Base-by-base conservation (phyloP, 441 rosid species). In the Pelargonium fulgidum region DNA sequence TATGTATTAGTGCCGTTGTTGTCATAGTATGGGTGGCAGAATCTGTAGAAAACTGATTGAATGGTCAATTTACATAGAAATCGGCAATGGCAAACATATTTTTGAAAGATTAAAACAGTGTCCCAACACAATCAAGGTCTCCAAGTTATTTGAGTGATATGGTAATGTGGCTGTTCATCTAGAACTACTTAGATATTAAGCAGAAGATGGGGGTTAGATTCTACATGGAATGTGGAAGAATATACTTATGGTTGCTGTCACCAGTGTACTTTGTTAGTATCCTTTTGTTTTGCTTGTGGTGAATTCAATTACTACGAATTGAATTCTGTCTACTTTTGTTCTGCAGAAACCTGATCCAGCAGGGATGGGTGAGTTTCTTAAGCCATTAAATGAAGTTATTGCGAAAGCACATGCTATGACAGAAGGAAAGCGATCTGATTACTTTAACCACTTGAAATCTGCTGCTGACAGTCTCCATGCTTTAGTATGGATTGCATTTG, bases 401-500 rank as follows among this genome's bases (percentile, higher is more conserved):
- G 64, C 69, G 88, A 90, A 87, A 77, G 99, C 91, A 71, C 82
- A 79, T 79, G 79, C 82, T 36, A 76, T 90, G 85, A 85, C 97
- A 7, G 94, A 89, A 76, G 97, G 92, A 45, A 89, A 74, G 81
- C 82, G 96, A 68, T 85, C 90, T 16, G 98, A 87, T 81, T 90
- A 81, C 78, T 89, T 92, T 78, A 94, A 92, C 79, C 99, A 94
- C 79, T 81, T 87, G 69, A 94, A 92, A 77, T 62, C 85, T 76
- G 94, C 89, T 24, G 85, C 82, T 16, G 99, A 90, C 70, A 87
- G 98, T 85, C 80, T 92, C 2, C 52, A 88, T 13, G 98, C 98
- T 59, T 89, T 94, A 77, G 92, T 87, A 0, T 92, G 97, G 99
- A 85, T 94, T 86, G 94, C 99, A 45, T 92, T 79, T 79, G 84